Base-by-base conservation (phyloP, 371 early-diverging fungal genomes). In the Thermomucor indicae-seudaticae region DNA sequence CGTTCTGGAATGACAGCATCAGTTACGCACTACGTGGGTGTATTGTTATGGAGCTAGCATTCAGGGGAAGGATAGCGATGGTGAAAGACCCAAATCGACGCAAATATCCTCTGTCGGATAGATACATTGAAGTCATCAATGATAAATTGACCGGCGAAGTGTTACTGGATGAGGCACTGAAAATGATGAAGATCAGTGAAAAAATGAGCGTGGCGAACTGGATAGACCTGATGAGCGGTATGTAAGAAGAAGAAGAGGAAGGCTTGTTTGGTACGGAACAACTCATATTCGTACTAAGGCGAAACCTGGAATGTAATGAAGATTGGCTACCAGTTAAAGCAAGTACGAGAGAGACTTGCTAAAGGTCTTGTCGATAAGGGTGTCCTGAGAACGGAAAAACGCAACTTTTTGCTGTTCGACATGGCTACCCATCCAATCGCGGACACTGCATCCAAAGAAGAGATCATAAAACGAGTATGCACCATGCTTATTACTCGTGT, bases 1-100 rank as follows among this genome's bases (percentile, higher is more conserved):
- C 95, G 29, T 96, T 97, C 67, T 96, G 97, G 97, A 97, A 97
- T 75, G 97, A 97, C 69, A 94, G 91, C 67, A 91, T 97, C 46
- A 93, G 93, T 35, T 97, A 96, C 71, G 94, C 92, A 11, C 65
- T 96, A 25, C 85, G 97, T 61, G 97, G 96, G 7, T 89, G 91
- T 67, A 96, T 97, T 59, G 75, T 97, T 28, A 91, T 94, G 79
- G 97, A 97, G 65, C 81, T 97, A 35, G 94, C 95, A 6, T 81
- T 97, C 42, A 80, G 97, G 34, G 83, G 86, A 51, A 81, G 96
- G 29, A 90, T 97, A 51, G 83, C 85, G 17, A 89, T 92, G 68
- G 76, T 86, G 40, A 92, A 90, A 62, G 95, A 93, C 55, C 68
- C 88, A n/a, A 79, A 84, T 51, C 85, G 91, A 46, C 81, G 90